Base-by-base conservation (phyloP, 768 basidiomycete species). In the Leccinum subgranulosum region DNA sequence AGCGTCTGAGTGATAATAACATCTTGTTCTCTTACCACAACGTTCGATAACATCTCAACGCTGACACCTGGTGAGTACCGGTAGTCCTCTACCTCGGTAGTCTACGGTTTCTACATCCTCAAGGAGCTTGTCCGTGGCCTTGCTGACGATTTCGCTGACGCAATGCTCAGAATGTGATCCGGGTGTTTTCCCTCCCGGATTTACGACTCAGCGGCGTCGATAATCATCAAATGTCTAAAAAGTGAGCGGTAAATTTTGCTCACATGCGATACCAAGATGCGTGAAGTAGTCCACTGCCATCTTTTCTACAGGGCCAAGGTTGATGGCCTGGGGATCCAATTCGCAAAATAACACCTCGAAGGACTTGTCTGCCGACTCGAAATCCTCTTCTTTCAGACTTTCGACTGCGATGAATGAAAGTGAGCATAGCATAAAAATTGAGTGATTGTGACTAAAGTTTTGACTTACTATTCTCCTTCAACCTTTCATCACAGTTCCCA, bases 241-340 rank as follows among this genome's bases (percentile, higher is more conserved):
- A 15, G 21, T 6, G 6, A 46, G 4, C 23, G 23, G 12, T 11
- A 17, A 17, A 43, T 21, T 5, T 46, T 46, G 23, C 45, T 46
- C 21, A 46, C 49, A 36, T 12, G 43, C 55, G 19, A 58, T 12
- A 50, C 58, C 49, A 36, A 59, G 49, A 29, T 51, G 43, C 14
- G 31, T 57, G 15, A 59, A 51, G 33, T 43, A 47, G 10, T 57
- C 55, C 0, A 12, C 33, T n/a, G 55, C 33, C 55, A 58, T 51
- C 15, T 9, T 19, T 21, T 25, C 36, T 31, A 58, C 21, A 29
- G 55, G 55, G 3, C n/a, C 1, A 28, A 58, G 47, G n/a, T 58
- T 14, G 28, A 51, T 6, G 8, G 19, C 2, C 15, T 56, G 15
- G 11, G 34, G 39, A 45, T 58, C 47, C 23, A 55, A 43, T 27